Base-by-base conservation (phyloP, 371 early-diverging fungal genomes). In the Apophysomyces sp. region DNA sequence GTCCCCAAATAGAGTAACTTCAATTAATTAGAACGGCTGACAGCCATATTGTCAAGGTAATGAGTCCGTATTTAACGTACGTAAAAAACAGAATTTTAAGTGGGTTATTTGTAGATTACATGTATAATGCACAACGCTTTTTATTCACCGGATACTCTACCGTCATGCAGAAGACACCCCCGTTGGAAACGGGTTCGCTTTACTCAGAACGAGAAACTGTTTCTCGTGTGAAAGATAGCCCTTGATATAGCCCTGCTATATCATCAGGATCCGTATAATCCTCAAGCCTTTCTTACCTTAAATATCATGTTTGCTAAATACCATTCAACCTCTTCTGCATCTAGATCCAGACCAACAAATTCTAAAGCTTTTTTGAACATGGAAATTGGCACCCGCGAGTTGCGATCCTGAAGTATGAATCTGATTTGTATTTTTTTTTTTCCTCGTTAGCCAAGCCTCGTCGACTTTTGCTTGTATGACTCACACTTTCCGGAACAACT, bases 191-290 rank as follows among this genome's bases (percentile, higher is more conserved):
- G 96, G 89, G 40, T 88, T 81, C 28, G 82, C 82, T 54, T 84
- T 80, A 65, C 90, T 89, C 16, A 95, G 73, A 0, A 96, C 97
- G 2, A 92, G 72, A 36, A 84, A 83, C 53, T 82, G 76, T 62
- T 89, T 86, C 69, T 94, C 94, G 61, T 90, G 92, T 1, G 94
- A 91, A 29, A 96, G 58, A 66, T 96, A 95, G 0, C 95, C 97
- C 52, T 91, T 92, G 54, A 95, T 83, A 64, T 85, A 91, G 2
- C 93, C 94, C 86, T 87, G 66, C 9, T 36, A 16, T 15, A 34
- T 12, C 21, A 24, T 31, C 28, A n/a, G 40, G 13, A 63, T 24
- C 13, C 18, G 2, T 6, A 40, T 13, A 41, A 8, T 44, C 9
- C 9, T 15, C 18, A 12, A 9, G 18, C 9, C 28, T 18, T 36